Evolutionary conservation across 306 rosid species (phyloP), one percentile per base, ranked within the genome.

Genomic region (Sophora flavescens): DNA sequence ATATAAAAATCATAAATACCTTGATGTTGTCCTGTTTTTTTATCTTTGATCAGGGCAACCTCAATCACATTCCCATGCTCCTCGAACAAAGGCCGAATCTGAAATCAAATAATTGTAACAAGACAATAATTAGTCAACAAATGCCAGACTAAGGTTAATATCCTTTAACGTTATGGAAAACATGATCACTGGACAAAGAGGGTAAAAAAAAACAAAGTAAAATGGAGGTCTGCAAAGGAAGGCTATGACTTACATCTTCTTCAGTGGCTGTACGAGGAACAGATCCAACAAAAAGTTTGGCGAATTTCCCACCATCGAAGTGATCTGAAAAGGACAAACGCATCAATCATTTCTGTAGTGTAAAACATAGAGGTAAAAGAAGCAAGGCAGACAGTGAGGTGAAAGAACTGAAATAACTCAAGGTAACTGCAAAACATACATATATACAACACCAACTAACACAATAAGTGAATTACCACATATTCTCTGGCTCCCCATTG

Each of bases 51-150:
- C 81, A 92, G 35, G 52, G 99, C 97, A 83, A 92, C 99, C 89
- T 95, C 99, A 26, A 95, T 52, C 82, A 95, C 97, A 66, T 89
- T 86, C 77, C 99, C 99, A 80, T 95, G 98, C 39, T 83, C 89
- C 86, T 90, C 98, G 72, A 95, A 95, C 86, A 88, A 76, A 45
- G 97, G 99, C 17, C 97, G 93, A 87, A 95, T 88, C 99, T 91
- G 82, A 80, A 42, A 84, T 75, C 26, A 51, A 76, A 78, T 38
- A 64, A 74, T 63, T 33, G 54, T 14, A 4, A 64, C 67, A 41
- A 42, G 48, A 53, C 15, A 68, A 74, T 16, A 36, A 45, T 35
- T 56, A 81, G 53, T 26, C 52, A 22, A 10, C 18, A 75, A 81
- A 64, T 15, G 52, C 47, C 50, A 63, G 45, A 76, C 38, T 42